A percentile compares a stretch with the other conserved stretches of the same genome.
phyloP scores from a whole-genome alignment of 2,329 filamentous ascomycete species.

The Trichoderma koningiopsis region DNA sequence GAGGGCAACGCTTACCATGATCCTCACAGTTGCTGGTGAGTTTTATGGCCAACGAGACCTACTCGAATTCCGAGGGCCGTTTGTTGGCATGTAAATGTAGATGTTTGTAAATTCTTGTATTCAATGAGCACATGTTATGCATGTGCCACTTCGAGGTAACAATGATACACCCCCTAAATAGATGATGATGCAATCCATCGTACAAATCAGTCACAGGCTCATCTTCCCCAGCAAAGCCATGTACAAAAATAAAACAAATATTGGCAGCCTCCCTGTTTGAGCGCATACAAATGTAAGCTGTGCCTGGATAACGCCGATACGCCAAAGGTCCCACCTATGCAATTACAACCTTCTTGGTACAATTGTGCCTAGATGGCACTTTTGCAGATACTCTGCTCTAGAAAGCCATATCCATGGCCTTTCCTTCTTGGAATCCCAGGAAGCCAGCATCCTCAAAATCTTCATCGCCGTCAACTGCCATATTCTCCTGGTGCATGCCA shows the following conservation, averaged over 20 bases:
- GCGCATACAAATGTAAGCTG: not conserved
- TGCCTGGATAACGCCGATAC: constrained; percentile 3
- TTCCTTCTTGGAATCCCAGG: constrained; percentile 49
- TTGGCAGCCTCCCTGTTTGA: not conserved
- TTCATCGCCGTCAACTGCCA: constrained; percentile 51
- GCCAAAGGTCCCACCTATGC: not conserved
- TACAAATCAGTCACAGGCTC: not conserved
- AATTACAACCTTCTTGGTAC: not conserved
- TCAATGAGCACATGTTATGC: not conserved
- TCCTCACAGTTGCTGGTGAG: constrained; percentile 83
- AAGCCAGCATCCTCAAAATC: constrained; percentile 75
- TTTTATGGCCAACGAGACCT: constrained; percentile 88
- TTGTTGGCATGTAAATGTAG: constrained; percentile 47
- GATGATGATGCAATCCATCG: not conserved
- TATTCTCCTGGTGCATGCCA: constrained; percentile 51
- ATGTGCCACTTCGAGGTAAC: constrained; percentile 1
- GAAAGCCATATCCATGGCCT: constrained; percentile 43
- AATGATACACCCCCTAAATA: not conserved
- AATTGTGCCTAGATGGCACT: not conserved
- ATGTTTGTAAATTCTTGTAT: constrained; percentile 14
- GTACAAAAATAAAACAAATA: not conserved
- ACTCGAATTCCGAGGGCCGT: constrained; percentile 70
- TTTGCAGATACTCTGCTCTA: not conserved
- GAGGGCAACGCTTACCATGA: constrained; percentile 85
- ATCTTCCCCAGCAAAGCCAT: not conserved